A percentile compares a stretch with the other conserved stretches of the same genome.
These are phyloP conservation scores for Mucor indicus DNA, from an alignment of 371 early-diverging fungal genomes.

Conservation along the genomic window DNA sequence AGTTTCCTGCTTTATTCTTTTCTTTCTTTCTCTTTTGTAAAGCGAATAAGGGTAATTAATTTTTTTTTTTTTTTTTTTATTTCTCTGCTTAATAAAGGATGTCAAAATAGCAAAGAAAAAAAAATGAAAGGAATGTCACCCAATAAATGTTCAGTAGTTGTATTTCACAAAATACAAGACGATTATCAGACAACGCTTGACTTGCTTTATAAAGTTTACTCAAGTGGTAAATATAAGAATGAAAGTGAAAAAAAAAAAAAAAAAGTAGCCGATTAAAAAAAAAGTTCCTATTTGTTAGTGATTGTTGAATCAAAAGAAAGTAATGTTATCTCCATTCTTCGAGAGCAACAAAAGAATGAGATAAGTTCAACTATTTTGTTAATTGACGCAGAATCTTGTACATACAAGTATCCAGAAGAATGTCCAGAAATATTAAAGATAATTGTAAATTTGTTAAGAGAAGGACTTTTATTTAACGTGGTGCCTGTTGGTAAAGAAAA, in stretches of 20 bases:
- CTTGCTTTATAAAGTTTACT: slow-evolving; percentile 9
- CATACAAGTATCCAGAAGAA: background rate
- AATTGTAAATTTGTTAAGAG: slow-evolving; percentile 9
- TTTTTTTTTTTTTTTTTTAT: no score
- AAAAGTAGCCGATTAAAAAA: background rate
- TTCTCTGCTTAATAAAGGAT: no score
- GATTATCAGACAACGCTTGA: slow-evolving; percentile 1
- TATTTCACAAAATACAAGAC: slow-evolving; percentile 10
- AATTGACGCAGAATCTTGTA: slow-evolving; percentile 19
- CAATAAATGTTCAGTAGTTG: slow-evolving; percentile 17
- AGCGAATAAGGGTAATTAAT: no score
- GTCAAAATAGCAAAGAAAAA: no score
- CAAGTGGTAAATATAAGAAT: slow-evolving; percentile 7
- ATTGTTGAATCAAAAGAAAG: slow-evolving; percentile 6
- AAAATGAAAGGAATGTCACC: slow-evolving; percentile 16
- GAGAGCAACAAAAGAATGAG: slow-evolving; percentile 4
- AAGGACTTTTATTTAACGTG: slow-evolving; percentile 8
- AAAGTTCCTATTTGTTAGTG: slow-evolving; percentile 3
- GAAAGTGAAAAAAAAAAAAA: background rate
- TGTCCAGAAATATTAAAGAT: slow-evolving; percentile 18
- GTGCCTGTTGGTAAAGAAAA: slow-evolving; percentile 17
- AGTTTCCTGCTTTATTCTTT: no score
- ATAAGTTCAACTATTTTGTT: slow-evolving; percentile 14
- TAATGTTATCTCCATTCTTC: slow-evolving; percentile 9
- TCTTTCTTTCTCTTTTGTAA: no score